Conservation (phyloP, 2,329 filamentous ascomycete species). For the Cryphonectria carpinicola region DNA sequence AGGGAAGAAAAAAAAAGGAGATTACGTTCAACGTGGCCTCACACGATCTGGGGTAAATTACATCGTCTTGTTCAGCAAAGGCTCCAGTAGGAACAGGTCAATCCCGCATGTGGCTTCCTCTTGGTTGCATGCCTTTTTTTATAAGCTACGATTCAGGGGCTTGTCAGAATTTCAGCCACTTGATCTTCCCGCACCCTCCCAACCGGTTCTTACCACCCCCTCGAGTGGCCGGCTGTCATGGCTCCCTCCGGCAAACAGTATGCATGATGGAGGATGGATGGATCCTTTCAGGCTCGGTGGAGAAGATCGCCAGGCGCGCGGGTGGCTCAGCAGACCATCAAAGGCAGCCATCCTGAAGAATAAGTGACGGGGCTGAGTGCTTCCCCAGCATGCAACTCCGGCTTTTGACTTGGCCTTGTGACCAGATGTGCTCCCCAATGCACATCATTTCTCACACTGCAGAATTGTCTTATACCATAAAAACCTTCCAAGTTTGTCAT, state of each 20-base stretch:
- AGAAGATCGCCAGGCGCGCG: neutral
- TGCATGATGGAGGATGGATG: constrained; percentile 14
- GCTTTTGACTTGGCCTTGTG: constrained; percentile 14
- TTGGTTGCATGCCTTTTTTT: neutral
- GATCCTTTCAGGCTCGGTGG: neutral
- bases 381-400: neutral
- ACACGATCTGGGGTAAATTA: constrained; percentile 7
- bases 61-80: neutral
- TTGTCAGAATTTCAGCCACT: constrained; percentile 1
- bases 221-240: constrained; percentile 7
- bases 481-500: neutral
- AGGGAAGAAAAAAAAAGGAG: too few relatives aligned
- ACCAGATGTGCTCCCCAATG: neutral
- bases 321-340: constrained; percentile 12
- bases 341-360: constrained; percentile 8
- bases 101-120: constrained; percentile 5
- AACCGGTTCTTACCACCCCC: constrained; percentile 7
- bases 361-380: neutral
- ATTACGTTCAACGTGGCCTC: constrained; percentile 11
- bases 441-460: constrained; percentile 3
- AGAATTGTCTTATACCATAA: neutral
- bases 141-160: constrained; percentile 4
- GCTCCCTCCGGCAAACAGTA: constrained; percentile 5
- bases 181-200: constrained; percentile 2
- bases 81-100: neutral